Percentiles rank a stretch among this genome's conserved stretches.
Conservation (phyloP, 768 basidiomycete species). For the Lactarius sanguifluus region DNA sequence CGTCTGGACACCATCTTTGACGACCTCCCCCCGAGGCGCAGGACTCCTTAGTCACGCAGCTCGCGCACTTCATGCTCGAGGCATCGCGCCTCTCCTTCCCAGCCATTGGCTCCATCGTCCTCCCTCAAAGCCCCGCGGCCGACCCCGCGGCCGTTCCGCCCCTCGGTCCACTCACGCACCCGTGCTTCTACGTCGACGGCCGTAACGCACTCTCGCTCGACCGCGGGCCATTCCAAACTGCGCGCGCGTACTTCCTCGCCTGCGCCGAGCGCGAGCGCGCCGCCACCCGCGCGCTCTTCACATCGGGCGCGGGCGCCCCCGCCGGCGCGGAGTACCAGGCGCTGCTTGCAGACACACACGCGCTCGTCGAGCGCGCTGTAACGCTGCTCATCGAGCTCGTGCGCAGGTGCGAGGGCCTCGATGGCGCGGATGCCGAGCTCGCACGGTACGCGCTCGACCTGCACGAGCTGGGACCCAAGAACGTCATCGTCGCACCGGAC, state of each 20-base stretch:
- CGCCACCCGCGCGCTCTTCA: slow-evolving; percentile 35
- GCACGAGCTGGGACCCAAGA: slow-evolving; percentile 35
- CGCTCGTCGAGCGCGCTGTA: slow-evolving; percentile 37
- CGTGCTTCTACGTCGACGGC: slow-evolving; percentile 36
- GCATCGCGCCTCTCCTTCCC: slow-evolving; percentile 33
- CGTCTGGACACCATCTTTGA: slow-evolving; percentile 34
- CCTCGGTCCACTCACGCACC: slow-evolving; percentile 29
- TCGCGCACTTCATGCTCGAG: slow-evolving; percentile 37
- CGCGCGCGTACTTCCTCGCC: slow-evolving; percentile 37
- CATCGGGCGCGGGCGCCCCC: slow-evolving; percentile 36
- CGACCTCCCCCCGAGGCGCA: slow-evolving; percentile 32
- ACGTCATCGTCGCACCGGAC: slow-evolving; percentile 34
- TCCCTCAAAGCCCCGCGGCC: slow-evolving; percentile 1
- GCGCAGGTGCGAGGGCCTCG: slow-evolving; percentile 35
- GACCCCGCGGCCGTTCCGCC: slow-evolving; percentile 14
- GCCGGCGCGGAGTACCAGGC: slow-evolving; percentile 34
- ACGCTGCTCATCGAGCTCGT: slow-evolving; percentile 35
- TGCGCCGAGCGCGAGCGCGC: slow-evolving; percentile 41
- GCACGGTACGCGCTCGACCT: slow-evolving; percentile 37
- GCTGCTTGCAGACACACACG: slow-evolving; percentile 33
- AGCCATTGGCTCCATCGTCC: slow-evolving; percentile 35
- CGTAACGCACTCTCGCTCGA: slow-evolving; percentile 36
- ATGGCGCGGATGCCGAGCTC: slow-evolving; percentile 36
- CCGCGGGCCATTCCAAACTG: slow-evolving; percentile 36
- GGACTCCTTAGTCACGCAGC: slow-evolving; percentile 32